These are phyloP conservation scores for Macrolepiota fuliginosa DNA, from an alignment of 768 basidiomycete species.

Conservation along the genomic window DNA sequence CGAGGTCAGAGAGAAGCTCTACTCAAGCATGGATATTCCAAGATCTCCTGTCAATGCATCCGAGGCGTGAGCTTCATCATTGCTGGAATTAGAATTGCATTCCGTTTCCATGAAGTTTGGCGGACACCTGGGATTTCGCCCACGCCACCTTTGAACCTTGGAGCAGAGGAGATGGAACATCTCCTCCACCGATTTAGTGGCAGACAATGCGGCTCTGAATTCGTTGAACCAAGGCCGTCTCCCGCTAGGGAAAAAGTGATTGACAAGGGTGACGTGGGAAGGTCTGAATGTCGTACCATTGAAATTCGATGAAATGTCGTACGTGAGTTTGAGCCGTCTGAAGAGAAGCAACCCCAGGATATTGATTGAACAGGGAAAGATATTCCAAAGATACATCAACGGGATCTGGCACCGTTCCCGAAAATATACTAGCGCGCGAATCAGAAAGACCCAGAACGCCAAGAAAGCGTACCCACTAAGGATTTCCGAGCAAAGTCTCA, in stretches of 20 bases:
- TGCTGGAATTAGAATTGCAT: background rate
- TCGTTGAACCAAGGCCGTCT: conserved; percentile 56
- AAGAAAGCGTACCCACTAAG: conserved; percentile 46
- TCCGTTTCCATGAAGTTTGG: background rate
- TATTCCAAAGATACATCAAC: conserved; percentile 70
- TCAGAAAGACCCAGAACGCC: background rate
- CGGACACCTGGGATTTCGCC: conserved; percentile 2
- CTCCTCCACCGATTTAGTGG: conserved; percentile 42
- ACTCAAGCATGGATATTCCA: conserved; percentile 8
- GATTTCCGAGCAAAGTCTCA: conserved; percentile 73
- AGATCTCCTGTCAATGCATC: conserved; percentile 4
- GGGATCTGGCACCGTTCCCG: conserved; percentile 52
- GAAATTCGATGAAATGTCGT: conserved; percentile 63
- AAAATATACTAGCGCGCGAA: conserved; percentile 51
- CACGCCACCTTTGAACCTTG: conserved; percentile 31
- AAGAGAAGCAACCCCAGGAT: conserved; percentile 48
- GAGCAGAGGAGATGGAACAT: conserved; percentile 41
- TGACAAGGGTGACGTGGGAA: conserved; percentile 6
- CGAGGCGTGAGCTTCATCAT: background rate
- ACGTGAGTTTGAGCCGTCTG: conserved; percentile 60
- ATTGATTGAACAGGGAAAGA: conserved; percentile 53
- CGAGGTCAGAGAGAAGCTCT: background rate
- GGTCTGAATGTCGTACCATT: conserved; percentile 42
- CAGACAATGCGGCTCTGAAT: conserved; percentile 45
- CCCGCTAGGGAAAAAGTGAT: conserved; percentile 26